These are phyloP conservation scores for Talaromyces sp. DNA, from an alignment of 2,329 filamentous ascomycete species.

Conservation along the genomic window DNA sequence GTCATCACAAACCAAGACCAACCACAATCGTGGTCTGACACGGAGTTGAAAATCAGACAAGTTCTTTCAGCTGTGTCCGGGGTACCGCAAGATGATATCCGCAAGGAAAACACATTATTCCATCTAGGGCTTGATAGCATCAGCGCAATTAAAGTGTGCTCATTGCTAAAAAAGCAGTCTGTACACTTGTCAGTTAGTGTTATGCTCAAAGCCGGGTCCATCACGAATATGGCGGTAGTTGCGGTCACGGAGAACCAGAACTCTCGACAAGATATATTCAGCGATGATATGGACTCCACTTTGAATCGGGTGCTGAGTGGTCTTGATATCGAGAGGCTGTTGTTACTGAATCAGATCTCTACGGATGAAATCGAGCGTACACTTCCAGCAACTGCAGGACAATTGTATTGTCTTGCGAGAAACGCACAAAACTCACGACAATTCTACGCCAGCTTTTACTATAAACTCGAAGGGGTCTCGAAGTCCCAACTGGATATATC, in stretches of 20 bases:
- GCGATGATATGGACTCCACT: constrained; percentile 20
- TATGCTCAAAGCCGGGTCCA: constrained; percentile 63
- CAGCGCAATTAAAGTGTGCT: constrained; percentile 77
- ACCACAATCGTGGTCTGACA: constrained; percentile 28
- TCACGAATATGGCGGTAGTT: constrained; percentile 58
- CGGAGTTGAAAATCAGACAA: constrained; percentile 42
- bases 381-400: constrained; percentile 70
- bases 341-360: constrained; percentile 37
- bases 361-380: constrained; percentile 49
- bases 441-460: constrained; percentile 72
- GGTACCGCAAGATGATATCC: constrained; percentile 56
- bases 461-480: constrained; percentile 41
- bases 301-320: constrained; percentile 33
- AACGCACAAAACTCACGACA: constrained; percentile 61
- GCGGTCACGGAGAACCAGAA: constrained; percentile 20
- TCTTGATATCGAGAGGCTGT: constrained; percentile 26
- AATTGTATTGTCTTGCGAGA: constrained; percentile 72
- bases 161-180: constrained; percentile 60
- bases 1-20: constrained; percentile 1
- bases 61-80: constrained; percentile 57
- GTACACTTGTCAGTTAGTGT: constrained; percentile 66
- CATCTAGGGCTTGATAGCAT: constrained; percentile 89
- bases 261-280: constrained; percentile 17
- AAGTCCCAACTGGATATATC: constrained; percentile 50
- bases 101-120: constrained; percentile 64